Evolutionary conservation across 495 filamentous ascomycete species (phyloP), one percentile per base, ranked within the genome.

Genomic region (Aspergillus sclerotioniger): DNA sequence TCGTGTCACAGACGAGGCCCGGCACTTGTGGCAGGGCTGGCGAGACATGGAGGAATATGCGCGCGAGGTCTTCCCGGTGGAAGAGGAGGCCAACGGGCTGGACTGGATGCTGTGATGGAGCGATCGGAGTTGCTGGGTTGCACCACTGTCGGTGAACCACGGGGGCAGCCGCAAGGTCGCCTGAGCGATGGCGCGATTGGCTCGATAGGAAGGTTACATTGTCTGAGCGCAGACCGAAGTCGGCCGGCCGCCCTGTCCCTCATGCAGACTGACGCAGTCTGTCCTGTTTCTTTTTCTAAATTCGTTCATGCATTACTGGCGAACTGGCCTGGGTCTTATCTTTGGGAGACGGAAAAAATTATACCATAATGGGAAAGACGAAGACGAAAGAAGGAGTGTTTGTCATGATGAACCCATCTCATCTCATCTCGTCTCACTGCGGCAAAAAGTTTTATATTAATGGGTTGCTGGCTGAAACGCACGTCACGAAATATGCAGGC

Each of bases 1-100:
- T 48, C 62, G 85, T 63, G 80, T 89, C 73, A 90, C 91, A 4
- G 78, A 82, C 29, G 84, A 90, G 53, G 87, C 91, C 8, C 74
- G 90, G 54, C 80, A 86, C 58, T 72, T 98, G 44, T 98, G 94
- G 94, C 89, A 95, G 64, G 94, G 93, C 6, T 89, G 88, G 67
- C 80, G 94, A 39, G 89, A 92, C 37, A 83, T 98, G 68, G 92
- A 98, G 65, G 94, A 98, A 70, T 98, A 98, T 71, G 94, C 93
- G 28, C 82, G 90, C 19, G 94, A 98, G 65, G 92, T 95, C 0
- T 98, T 97, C 65, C 92, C 91, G 0, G 78, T 96, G 3, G 94
- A 98, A 71, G 94, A 98, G 75, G 85, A 89, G 58, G 89, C 91
- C 3, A 97, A 98, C 72, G 94, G 93, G 6, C 75, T 92, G 63